Evolutionary conservation across 108 stramenopile genomes (phyloP), one percentile per base, ranked within the genome.

Genomic region (Skeletonema tropicum): DNA sequence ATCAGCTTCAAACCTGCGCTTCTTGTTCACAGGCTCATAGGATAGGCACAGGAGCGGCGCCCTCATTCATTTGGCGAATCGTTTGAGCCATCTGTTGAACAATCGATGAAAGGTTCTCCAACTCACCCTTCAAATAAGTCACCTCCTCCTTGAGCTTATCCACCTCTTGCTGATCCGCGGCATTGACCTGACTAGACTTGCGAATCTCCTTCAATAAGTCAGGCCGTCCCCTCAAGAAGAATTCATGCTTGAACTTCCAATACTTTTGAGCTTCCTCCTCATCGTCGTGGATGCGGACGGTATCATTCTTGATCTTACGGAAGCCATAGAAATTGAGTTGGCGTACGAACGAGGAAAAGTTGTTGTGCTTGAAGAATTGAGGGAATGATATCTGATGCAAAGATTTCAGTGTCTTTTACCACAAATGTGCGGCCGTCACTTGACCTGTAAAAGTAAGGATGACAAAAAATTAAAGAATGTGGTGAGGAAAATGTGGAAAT

Each of bases 241-340:
- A 85, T 32, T 89, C 88, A 73, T 96, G 95, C 19, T 87, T 89
- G 79, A 95, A 95, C 62, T 82, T 63, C 90, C 92, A 95, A 68
- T 77, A 88, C 60, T 87, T 95, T 31, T 67, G 42, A 59, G 85
- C 80, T 35, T 90, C 88, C 5, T 62, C 76, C 31, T 82, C 83
- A 11, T 66, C 72, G 21, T 76, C 90, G 12, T 72, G 70, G 52
- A 94, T 71, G 38, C 86, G 84, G 57, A 94, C 75, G 30, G 88
- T 80, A 60, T 94, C 93, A 29, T 80, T 82, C 66, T 90, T 90
- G 64, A 94, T 91, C 59, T 94, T 94, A 12, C 90, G 83, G 36
- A 94, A 94, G 57, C 92, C 95, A 60, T 96, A 98, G 73, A 98
- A 94, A 76, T 98, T 98, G 57, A 98, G 85, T 66, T 98, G 97